A percentile compares a stretch with the other conserved stretches of the same genome.
phyloP scores from a whole-genome alignment of 2,329 filamentous ascomycete genomes.

The Hypoxylon sp. region DNA sequence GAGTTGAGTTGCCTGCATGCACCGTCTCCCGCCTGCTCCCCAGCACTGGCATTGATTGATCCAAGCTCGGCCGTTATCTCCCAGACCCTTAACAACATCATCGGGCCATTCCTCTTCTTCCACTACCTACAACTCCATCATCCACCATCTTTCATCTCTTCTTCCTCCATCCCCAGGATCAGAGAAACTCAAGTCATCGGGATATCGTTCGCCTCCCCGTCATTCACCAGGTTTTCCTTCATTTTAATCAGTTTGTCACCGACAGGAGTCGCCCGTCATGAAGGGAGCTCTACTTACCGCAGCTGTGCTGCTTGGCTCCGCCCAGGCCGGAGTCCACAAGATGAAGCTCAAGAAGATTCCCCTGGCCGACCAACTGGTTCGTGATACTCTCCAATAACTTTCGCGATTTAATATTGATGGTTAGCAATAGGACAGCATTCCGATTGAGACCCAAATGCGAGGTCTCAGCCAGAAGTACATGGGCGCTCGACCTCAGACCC shows the following conservation, averaged over 20 bases:
- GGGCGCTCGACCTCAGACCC: slow-evolving; percentile 79
- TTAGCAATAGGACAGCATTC: slow-evolving; percentile 75
- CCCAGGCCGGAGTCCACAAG: slow-evolving; percentile 90
- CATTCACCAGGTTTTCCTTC: slow-evolving; percentile 16
- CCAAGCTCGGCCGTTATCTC: slow-evolving; percentile 42
- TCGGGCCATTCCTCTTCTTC: slow-evolving; percentile 38
- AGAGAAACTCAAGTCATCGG: slow-evolving; percentile 16
- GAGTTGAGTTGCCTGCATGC: slow-evolving; percentile 33
- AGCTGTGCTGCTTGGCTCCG: slow-evolving; percentile 84
- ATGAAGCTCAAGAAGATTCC: slow-evolving; percentile 98
- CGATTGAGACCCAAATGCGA: slow-evolving; percentile 85
- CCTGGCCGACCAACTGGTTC: slow-evolving; percentile 90
- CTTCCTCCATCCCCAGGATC: slow-evolving; percentile 29
- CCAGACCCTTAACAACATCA: slow-evolving; percentile 42
- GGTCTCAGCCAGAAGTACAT: slow-evolving; percentile 97
- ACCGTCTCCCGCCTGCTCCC: slow-evolving; percentile 24
- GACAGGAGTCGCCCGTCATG: slow-evolving; percentile 71
- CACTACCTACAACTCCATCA: slow-evolving; percentile 28
- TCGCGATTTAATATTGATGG: slow-evolving; percentile 42
- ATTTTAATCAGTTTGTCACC: slow-evolving; percentile 33
- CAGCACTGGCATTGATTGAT: slow-evolving; percentile 32
- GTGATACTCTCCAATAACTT: slow-evolving; percentile 54
- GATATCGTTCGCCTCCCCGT: slow-evolving; percentile 13
- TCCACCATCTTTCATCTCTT: slow-evolving; percentile 34
- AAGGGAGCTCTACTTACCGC: slow-evolving; percentile 86